phyloP scores from a whole-genome alignment of 768 basidiomycete genomes.

The Lactifluus pinguis region DNA sequence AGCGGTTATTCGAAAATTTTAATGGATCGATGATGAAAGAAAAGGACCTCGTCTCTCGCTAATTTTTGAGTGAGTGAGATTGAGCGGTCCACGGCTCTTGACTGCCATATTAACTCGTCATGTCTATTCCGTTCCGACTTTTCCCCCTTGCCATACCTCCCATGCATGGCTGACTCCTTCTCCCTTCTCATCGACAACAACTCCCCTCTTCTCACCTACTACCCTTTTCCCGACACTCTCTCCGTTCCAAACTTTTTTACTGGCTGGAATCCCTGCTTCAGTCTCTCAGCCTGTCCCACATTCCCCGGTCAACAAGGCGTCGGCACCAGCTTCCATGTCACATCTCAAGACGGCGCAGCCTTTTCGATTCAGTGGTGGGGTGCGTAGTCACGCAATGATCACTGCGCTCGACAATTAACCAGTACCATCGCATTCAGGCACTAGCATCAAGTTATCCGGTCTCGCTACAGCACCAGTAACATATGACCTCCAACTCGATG shows the following conservation, averaged over 20 bases:
- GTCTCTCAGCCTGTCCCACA: slow-evolving; percentile 38
- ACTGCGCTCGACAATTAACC: background rate
- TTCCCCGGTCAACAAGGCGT: slow-evolving; percentile 36
- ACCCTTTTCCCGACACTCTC: slow-evolving; percentile 49
- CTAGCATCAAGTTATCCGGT: slow-evolving; percentile 52
- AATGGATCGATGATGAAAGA: too few species aligned
- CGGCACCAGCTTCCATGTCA: slow-evolving; percentile 54
- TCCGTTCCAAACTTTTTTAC: slow-evolving; percentile 35
- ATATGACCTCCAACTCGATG: slow-evolving; percentile 33
- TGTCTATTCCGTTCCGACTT: slow-evolving; percentile 7
- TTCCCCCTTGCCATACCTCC: slow-evolving; percentile 1
- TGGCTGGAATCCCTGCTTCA: slow-evolving; percentile 66
- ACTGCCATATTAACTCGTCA: slow-evolving; percentile 13
- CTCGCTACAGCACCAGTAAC: slow-evolving; percentile 32
- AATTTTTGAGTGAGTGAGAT: too few species aligned
- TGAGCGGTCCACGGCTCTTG: too few species aligned
- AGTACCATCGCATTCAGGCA: slow-evolving; percentile 35
- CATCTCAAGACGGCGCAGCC: slow-evolving; percentile 48
- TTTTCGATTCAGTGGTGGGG: slow-evolving; percentile 55
- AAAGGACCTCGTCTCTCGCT: too few species aligned
- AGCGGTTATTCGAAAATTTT: too few species aligned
- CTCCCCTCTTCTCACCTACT: slow-evolving; percentile 54
- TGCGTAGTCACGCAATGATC: slow-evolving; percentile 27
- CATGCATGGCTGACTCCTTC: slow-evolving; percentile 33
- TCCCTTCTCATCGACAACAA: slow-evolving; percentile 50